phyloP scores from a whole-genome alignment of 2,329 filamentous ascomycete genomes.

The Hypoxylon rubiginosum region DNA sequence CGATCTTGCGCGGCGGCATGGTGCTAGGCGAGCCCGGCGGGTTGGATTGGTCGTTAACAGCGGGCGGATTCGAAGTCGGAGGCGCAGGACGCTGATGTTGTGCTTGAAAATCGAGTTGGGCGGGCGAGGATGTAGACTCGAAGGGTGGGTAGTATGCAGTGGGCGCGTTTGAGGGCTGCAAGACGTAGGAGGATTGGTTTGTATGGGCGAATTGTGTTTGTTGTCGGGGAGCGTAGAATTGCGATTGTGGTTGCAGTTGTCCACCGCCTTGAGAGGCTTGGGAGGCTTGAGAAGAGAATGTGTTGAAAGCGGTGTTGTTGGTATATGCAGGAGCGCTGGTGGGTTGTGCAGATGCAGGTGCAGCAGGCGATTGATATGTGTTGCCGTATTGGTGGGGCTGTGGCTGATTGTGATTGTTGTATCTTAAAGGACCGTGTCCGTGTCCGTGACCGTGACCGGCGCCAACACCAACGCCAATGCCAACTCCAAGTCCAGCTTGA shows the following conservation, averaged over 20 bases:
- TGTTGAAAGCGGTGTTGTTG: constrained; percentile 39
- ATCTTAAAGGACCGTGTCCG: constrained; percentile 31
- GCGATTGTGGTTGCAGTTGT: constrained; percentile 1
- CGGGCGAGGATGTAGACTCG: constrained; percentile 41
- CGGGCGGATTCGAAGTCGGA: constrained; percentile 41
- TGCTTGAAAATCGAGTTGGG: constrained; percentile 30
- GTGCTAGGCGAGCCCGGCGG: constrained; percentile 38
- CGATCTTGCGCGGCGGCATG: constrained; percentile 59
- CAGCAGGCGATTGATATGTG: constrained; percentile 41
- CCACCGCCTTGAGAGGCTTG: constrained; percentile 32
- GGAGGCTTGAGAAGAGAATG: constrained; percentile 26
- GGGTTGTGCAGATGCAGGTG: constrained; percentile 38
- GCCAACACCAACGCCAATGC: constrained; percentile 20
- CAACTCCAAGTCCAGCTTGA: constrained; percentile 43
- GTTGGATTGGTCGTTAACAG: constrained; percentile 43
- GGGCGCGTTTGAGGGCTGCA: constrained; percentile 32
- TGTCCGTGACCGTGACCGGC: constrained; percentile 1
- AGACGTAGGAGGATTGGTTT: constrained; percentile 37
- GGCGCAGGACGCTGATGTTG: constrained; percentile 31
- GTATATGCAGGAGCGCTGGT: constrained; percentile 39
- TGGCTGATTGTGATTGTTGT: constrained; percentile 48
- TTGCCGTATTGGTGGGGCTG: constrained; percentile 52
- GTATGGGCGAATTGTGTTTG: constrained; percentile 43
- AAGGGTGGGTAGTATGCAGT: constrained; percentile 46
- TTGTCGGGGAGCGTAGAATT: constrained; percentile 43